Base-by-base conservation (phyloP, 805 yeast species). In the Cyberlindnera veronae region DNA sequence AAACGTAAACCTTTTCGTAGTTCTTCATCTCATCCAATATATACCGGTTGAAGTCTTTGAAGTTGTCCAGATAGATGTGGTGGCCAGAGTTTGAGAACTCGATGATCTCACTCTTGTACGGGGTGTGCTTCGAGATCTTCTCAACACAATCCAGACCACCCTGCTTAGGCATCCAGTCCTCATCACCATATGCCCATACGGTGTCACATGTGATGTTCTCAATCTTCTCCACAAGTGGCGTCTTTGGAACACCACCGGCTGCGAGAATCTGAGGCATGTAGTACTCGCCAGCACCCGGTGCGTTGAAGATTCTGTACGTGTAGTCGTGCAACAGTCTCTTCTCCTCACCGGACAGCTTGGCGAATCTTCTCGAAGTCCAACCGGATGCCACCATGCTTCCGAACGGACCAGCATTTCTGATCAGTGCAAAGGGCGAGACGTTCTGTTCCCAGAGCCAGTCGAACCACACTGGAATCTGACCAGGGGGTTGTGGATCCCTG, bases 281-380 rank as follows among this genome's bases (percentile, higher is more conserved):
- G 59, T 91, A 91, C 63, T 91, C 99, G 6, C 98, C 98, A 0
- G 95, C 85, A 0, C 99, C 99, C 4, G 71, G 76, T 7, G 86
- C 82, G 49, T 81, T 85, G 69, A 93, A 93, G 11, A 90, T 86
- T 4, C 81, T 76, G 61, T 91, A 90, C 0, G 91, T 69, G 59
- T 93, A 93, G 49, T 71, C 69, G 56, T 93, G 98, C 49, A 91
- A 65, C 6, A 76, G 66, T 17, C 71, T 62, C 53, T 81, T 82
- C 22, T 55, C 57, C 3, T 42, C 44, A 6, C 61, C 47, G 2
- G 67, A 55, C 29, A 86, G 64, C 30, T 73, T 70, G 17, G 88
- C 76, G 58, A 93, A 91, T 36, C 98, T 64, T 39, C 96, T 68
- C 7, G 77, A 71, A 3, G 95, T 77, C 98, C 98, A 93, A 17